Conservation (phyloP, 1,139 yeast genomes). For the Kurtzmaniella quercitrusa region DNA sequence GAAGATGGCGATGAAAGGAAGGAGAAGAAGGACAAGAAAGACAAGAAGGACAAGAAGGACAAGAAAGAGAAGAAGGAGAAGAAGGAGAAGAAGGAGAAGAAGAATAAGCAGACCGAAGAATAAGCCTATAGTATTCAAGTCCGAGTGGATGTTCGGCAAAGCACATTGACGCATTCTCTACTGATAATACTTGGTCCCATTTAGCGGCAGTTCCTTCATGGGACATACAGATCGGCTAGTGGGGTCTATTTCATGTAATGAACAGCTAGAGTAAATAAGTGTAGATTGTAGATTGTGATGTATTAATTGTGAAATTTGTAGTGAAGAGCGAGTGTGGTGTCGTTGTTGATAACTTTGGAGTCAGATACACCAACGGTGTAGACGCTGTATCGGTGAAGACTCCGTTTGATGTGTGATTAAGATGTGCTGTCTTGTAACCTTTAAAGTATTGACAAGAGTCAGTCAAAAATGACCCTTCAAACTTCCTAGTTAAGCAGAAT, state of each 20-base stretch:
- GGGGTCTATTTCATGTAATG: neutral
- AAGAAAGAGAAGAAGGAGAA: constrained; percentile 17
- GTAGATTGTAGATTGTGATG: neutral
- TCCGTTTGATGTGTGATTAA: too few relatives aligned
- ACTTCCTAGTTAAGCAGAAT: too few relatives aligned
- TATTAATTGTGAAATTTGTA: too few relatives aligned
- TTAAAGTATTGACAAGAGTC: too few relatives aligned
- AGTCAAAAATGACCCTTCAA: too few relatives aligned
- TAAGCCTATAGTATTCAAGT: neutral
- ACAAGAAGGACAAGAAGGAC: constrained; percentile 21
- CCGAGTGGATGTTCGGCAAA: neutral
- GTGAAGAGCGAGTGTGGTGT: too few relatives aligned
- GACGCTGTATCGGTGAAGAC: too few relatives aligned
- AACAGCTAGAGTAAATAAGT: neutral
- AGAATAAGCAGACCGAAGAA: neutral
- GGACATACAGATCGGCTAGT: neutral
- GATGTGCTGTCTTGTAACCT: too few relatives aligned
- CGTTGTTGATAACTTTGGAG: too few relatives aligned
- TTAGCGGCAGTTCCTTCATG: neutral
- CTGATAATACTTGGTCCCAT: neutral
- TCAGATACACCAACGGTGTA: too few relatives aligned
- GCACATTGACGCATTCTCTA: neutral
- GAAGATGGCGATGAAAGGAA: constrained; percentile 22
- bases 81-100: constrained; percentile 12
- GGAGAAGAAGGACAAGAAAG: constrained; percentile 17